Evolutionary conservation across 148 eudicot genomes (phyloP).

Genomic region (Agrostemma githago): DNA sequence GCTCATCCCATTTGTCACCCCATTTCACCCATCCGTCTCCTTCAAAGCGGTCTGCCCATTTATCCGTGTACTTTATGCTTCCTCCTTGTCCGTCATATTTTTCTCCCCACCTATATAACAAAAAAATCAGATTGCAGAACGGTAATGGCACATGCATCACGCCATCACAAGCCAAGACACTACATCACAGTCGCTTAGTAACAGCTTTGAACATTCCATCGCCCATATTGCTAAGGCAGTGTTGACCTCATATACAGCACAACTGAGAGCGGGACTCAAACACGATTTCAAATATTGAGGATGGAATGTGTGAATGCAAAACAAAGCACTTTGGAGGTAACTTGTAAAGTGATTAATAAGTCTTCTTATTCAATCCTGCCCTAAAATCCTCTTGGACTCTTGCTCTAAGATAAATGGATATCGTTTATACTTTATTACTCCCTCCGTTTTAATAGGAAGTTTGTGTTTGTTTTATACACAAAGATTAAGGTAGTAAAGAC

Average conservation of each 20-base stretch:
- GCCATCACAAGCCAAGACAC: neutral
- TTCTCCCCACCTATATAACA: conserved; percentile 84
- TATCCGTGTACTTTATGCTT: conserved; percentile 83
- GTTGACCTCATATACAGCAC: neutral
- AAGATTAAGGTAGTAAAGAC: no score
- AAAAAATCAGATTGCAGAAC: neutral
- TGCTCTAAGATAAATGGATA: neutral
- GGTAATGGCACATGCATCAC: neutral
- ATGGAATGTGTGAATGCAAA: neutral
- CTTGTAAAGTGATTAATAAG: neutral
- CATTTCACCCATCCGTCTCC: conserved; percentile 87
- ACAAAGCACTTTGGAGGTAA: neutral
- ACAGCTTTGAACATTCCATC: neutral
- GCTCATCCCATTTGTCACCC: conserved; percentile 98
- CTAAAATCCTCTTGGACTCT: neutral
- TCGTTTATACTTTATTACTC: no score
- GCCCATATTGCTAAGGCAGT: neutral
- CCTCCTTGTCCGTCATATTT: conserved; percentile 78
- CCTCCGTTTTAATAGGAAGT: no score
- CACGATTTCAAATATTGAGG: neutral
- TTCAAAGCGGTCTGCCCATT: conserved; percentile 90
- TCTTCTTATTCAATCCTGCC: neutral
- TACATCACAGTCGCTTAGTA: neutral
- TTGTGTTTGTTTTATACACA: no score
- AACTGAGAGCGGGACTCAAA: neutral